Evolutionary conservation across 139 green algal species (phyloP), one percentile per base, ranked within the genome.

Genomic region (Closterium sp.): DNA sequence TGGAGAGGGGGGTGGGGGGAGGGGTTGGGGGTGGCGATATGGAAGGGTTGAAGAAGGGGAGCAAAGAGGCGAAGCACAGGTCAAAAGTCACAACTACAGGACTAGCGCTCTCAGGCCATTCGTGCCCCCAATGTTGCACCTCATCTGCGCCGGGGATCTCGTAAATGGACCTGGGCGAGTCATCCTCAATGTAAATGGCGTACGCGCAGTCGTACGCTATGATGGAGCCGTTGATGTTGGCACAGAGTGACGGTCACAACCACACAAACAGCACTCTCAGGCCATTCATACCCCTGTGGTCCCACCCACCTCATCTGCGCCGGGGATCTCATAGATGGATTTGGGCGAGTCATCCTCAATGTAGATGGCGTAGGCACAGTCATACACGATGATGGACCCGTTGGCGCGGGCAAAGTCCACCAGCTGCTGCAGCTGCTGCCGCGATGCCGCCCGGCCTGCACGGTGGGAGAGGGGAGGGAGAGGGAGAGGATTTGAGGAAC

Each of bases 121-220:
- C n/a, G n/a, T n/a, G n/a, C n/a, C n/a, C n/a, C 4, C 27, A n/a
- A n/a, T n/a, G n/a, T n/a, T n/a, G n/a, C n/a, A 94, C 91, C 90
- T 95, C 89, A 29, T 31, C 50, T 10, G 38, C 89, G 94, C 97
- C 97, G 79, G 95, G 96, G 93, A 99, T 99, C 95, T 99, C 98
- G 90, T 97, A 99, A 93, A 99, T 99, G 95, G 95, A 97, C 93
- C 97, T 97, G 84, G 98, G 98, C 95, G 98, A 96, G 13, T 96
- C 93, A 95, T 99, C 97, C 34, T 89, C 91, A 95, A 99, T 99
- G 97, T 98, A 99, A 27, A 99, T 96, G 3, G 98, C 96, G 91
- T 99, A 99, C 13, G 98, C 98, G 4, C 98, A 98, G 90, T 99
- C 98, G 91, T 98, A 99, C n/a, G 99, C 95, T 73, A 99, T 97